A percentile compares a stretch with the other conserved stretches of the same genome.
Evolutionary conservation across 140 eudicot species (phyloP).

Genomic region (Anethum foeniculum): DNA sequence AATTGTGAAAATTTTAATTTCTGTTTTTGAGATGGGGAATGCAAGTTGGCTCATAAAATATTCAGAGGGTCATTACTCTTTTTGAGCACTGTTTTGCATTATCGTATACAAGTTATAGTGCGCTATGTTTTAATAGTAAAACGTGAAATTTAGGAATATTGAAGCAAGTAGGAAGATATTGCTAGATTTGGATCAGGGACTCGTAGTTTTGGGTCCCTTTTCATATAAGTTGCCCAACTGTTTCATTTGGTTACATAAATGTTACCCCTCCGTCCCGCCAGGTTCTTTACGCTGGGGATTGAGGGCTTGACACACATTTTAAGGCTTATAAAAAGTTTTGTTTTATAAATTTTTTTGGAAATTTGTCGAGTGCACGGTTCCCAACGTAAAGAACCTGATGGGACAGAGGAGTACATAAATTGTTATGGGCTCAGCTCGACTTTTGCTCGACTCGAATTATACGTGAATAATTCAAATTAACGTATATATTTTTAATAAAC

Average conservation of each 20-base stretch:
- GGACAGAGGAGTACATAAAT: too few species aligned
- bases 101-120: not conserved
- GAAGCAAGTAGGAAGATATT: not conserved
- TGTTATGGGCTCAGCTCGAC: too few species aligned
- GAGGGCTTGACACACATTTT: too few species aligned
- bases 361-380: too few species aligned
- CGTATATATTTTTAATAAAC: too few species aligned
- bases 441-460: too few species aligned
- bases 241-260: not conserved
- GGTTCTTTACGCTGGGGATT: too few species aligned
- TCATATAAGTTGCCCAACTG: not conserved
- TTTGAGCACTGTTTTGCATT: not conserved
- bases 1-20: not conserved
- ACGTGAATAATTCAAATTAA: too few species aligned
- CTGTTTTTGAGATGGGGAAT: not conserved
- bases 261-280: not conserved
- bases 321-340: too few species aligned
- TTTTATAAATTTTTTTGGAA: too few species aligned
- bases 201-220: not conserved
- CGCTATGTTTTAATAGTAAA: not conserved
- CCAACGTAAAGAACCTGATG: too few species aligned
- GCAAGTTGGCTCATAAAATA: slow-evolving; percentile 27
- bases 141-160: too few species aligned
- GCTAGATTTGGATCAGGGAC: not conserved
- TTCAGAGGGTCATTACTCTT: not conserved